Evolutionary conservation across 148 eudicot species (phyloP), one percentile per base, ranked within the genome.

Genomic region (Fagopyrum tataricum): DNA sequence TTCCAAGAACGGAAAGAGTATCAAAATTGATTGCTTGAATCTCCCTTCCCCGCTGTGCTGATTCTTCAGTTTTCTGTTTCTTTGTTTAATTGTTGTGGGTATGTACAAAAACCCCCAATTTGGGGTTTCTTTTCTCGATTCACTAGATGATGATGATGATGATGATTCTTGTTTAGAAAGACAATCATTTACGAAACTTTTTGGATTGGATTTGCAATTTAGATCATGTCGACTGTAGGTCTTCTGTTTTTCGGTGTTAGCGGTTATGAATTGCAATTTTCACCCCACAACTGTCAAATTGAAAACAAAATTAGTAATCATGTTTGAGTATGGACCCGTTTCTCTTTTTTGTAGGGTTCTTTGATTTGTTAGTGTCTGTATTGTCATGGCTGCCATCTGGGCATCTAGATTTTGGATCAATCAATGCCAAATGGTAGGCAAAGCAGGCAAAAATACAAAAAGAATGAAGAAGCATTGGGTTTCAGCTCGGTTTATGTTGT

Each of bases 21-120:
- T 64, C 69, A 15, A n/a, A 1, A 9, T 31, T 24, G 21, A 4
- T 39, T 39, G 69, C 69, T 43, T 39, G 41, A 26, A 7, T 15
- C 15, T 55, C 17, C 15, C 67, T 61, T 61, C 67, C 12, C 17
- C 4, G 67, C 39, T 15, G 40, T 24, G 39, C 6, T 12, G 67
- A 61, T 64, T 64, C 69, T 64, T 31, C 66, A 59, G 43, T 64
- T 4, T 31, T 64, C 69, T 64, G n/a, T 64, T 39, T 64, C 1
- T 37, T 39, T 64, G 43, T 64, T 37, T 15, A 15, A 12, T 59
- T 10, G 37, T 39, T 17, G 69, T 64, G n/a, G 42, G 69, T 64
- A 64, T 14, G 69, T 64, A 39, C 69, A 12, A 37, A 64, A 64
- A 39, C 6, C n/a, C n/a, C n/a, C 69, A n/a, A 37, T 64, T 64